phyloP scores from a whole-genome alignment of 2,329 filamentous ascomycete genomes.

The Sarocladium brachiariae region DNA sequence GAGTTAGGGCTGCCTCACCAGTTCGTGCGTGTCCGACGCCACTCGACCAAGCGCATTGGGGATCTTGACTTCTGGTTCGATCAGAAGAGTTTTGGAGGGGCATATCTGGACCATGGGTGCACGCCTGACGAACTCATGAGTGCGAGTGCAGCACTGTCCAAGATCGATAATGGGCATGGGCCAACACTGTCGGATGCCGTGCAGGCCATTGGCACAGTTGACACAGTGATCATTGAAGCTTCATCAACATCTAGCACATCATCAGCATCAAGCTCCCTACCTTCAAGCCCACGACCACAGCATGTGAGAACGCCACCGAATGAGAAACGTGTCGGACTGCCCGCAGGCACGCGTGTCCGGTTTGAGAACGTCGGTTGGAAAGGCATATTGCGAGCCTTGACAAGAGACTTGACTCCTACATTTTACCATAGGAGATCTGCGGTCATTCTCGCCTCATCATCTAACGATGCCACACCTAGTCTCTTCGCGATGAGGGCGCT shows the following conservation, averaged over 20 bases:
- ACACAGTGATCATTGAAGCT: slow-evolving; percentile 57
- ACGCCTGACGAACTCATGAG: slow-evolving; percentile 54
- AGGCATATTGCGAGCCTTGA: slow-evolving; percentile 75
- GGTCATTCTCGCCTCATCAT: slow-evolving; percentile 64
- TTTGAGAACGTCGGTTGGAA: slow-evolving; percentile 84
- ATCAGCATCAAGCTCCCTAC: slow-evolving; percentile 39
- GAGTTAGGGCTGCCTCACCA: slow-evolving; percentile 81
- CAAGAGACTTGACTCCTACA: slow-evolving; percentile 73
- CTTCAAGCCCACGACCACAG: slow-evolving; percentile 38
- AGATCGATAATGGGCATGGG: slow-evolving; percentile 42
- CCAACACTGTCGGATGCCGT: slow-evolving; percentile 67
- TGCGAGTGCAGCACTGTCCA: slow-evolving; percentile 42
- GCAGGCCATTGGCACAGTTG: slow-evolving; percentile 70
- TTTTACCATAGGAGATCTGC: slow-evolving; percentile 72
- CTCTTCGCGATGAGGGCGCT: slow-evolving; percentile 75
- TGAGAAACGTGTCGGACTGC: slow-evolving; percentile 25
- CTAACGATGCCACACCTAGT: slow-evolving; percentile 69
- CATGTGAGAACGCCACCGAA: slow-evolving; percentile 14
- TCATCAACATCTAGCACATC: slow-evolving; percentile 20
- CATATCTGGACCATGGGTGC: slow-evolving; percentile 70
- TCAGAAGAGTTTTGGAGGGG: slow-evolving; percentile 72
- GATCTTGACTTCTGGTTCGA: slow-evolving; percentile 42
- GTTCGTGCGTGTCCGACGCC: slow-evolving; percentile 67
- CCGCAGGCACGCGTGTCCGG: slow-evolving; percentile 51
- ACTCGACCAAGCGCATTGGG: slow-evolving; percentile 35